These are phyloP conservation scores for Arthroderma sp. DNA, from an alignment of 2,329 filamentous ascomycete species.

Conservation along the genomic window DNA sequence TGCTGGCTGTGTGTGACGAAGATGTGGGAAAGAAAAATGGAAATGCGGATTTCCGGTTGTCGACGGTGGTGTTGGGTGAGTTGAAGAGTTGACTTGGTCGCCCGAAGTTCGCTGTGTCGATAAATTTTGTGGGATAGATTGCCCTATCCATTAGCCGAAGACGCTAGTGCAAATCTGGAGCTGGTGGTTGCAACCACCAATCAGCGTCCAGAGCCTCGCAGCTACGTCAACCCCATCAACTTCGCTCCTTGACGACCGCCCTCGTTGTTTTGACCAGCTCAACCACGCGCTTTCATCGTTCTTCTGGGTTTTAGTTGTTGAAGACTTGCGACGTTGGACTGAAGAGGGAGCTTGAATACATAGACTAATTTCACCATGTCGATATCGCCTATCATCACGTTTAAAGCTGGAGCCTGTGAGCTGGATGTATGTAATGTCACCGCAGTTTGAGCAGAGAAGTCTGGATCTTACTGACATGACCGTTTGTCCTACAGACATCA, in stretches of 20 bases:
- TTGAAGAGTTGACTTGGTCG: slow-evolving; percentile 23
- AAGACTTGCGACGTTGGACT: neutral
- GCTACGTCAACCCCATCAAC: neutral
- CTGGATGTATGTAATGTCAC: slow-evolving; percentile 51
- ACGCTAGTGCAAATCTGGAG: slow-evolving; percentile 25
- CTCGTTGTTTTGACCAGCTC: neutral
- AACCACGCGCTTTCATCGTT: no score
- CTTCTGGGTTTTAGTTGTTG: neutral
- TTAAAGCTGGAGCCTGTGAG: slow-evolving; percentile 88
- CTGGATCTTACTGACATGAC: neutral
- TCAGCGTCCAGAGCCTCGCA: neutral
- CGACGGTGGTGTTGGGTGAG: slow-evolving; percentile 29
- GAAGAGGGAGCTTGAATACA: no score
- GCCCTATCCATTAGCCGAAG: slow-evolving; percentile 30
- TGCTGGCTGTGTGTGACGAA: slow-evolving; percentile 36
- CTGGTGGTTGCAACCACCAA: slow-evolving; percentile 4
- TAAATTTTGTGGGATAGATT: slow-evolving; percentile 32
- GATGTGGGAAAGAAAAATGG: slow-evolving; percentile 22
- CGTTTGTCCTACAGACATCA: slow-evolving; percentile 28
- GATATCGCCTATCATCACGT: slow-evolving; percentile 74
- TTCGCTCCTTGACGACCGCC: neutral
- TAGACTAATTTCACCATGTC: slow-evolving; percentile 48
- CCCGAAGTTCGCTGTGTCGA: slow-evolving; percentile 18
- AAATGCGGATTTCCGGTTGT: slow-evolving; percentile 25
- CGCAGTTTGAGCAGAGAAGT: neutral